Base-by-base conservation (phyloP, 2,329 filamentous ascomycete species). In the Fusarium irregulare region DNA sequence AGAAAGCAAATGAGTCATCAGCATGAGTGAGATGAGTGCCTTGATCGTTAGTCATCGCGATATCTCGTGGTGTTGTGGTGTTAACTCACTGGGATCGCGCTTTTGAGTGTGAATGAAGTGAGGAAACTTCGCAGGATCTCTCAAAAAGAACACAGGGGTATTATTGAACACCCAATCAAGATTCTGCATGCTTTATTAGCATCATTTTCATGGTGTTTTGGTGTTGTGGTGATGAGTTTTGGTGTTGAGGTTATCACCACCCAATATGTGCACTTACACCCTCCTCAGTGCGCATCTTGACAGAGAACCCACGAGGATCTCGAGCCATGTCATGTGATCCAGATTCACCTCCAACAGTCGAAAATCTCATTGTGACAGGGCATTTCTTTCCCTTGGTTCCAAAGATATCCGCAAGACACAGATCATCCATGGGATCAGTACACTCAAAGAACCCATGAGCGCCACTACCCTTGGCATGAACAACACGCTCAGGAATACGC, bases 91-190 rank as follows among this genome's bases (percentile, higher is more conserved):
- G 0, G 91, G 91, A 74, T 93, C 83, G n/a, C 91, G 84, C 83
- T 93, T 93, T 77, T 93, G 91, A 0, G 90, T 92, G 76, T 92
- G 91, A 56, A 92, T 92, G 75, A 92, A 90, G 75, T 90, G 82
- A 25, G 91, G 91, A 76, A 92, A 93, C 78, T 93, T 93, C 68
- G 89, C 85, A 0, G 91, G 89, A 67, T 93, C 91, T 56, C 91
- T 84, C n/a, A 93, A 76, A 80, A 93, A 93, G 83, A 93, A 93
- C 4, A 92, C 87, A 0, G 91, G 91, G 0, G 89, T 92, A 76
- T 93, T 93, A 16, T 70, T 70, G 12, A 51, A 60, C 2, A 70
- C 68, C 28, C 28, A 32, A 4, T 70, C 68, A 6, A 56, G 21
- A 0, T 54, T 71, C 53, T 63, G 0, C 1, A 4, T 0, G 4